Evolutionary conservation across 305 asterid genomes (phyloP).

Genomic region (Andrographis paniculata): DNA sequence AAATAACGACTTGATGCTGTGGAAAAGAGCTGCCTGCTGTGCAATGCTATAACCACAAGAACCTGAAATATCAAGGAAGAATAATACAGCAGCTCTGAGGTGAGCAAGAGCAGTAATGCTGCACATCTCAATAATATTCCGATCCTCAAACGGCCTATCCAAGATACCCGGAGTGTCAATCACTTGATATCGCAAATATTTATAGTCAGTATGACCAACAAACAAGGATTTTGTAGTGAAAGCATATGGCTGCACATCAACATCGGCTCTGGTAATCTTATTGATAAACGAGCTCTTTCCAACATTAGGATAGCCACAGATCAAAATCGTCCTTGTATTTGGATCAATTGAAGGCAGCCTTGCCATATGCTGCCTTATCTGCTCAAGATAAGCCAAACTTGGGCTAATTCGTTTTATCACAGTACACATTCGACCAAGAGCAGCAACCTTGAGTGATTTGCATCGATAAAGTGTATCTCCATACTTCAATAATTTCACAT

Average conservation of each 20-base stretch:
- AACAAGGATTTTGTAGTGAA: slow-evolving; percentile 94
- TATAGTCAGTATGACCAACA: slow-evolving; percentile 92
- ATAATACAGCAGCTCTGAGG: slow-evolving; percentile 86
- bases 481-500: slow-evolving; percentile 72
- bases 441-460: slow-evolving; percentile 88
- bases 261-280: slow-evolving; percentile 92
- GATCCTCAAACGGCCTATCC: slow-evolving; percentile 94
- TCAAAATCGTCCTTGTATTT: slow-evolving; percentile 79
- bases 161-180: slow-evolving; percentile 94
- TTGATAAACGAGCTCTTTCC: slow-evolving; percentile 96
- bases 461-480: slow-evolving; percentile 88
- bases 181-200: slow-evolving; percentile 83
- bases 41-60: slow-evolving; percentile 92
- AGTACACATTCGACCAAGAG: slow-evolving; percentile 90
- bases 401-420: slow-evolving; percentile 74
- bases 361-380: slow-evolving; percentile 97
- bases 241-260: slow-evolving; percentile 95
- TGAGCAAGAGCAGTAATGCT: slow-evolving; percentile 96
- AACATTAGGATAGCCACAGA: slow-evolving; percentile 97
- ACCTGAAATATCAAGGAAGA: slow-evolving; percentile 89
- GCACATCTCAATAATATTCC: slow-evolving; percentile 97
- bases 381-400: slow-evolving; percentile 94
- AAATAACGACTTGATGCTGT: slow-evolving; percentile 86
- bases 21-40: slow-evolving; percentile 88
- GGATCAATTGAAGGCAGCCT: slow-evolving; percentile 96